phyloP scores from a whole-genome alignment of 495 filamentous ascomycete genomes.

The Thozetella sp. region DNA sequence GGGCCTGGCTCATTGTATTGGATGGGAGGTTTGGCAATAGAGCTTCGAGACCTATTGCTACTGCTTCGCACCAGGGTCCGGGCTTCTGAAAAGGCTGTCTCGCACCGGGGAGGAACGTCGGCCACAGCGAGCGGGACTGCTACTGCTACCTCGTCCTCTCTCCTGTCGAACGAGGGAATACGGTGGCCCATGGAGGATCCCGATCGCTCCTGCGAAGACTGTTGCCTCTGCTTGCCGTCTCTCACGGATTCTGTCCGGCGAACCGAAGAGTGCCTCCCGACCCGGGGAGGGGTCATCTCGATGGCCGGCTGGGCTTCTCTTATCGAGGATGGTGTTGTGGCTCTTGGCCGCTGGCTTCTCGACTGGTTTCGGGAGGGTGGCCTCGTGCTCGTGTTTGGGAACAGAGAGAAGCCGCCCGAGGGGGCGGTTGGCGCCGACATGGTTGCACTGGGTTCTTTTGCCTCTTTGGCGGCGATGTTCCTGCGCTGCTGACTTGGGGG shows the following conservation, averaged over 20 bases:
- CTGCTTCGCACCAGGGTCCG: slow-evolving; percentile 49
- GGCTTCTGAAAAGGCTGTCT: slow-evolving; percentile 52
- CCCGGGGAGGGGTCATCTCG: slow-evolving; percentile 22
- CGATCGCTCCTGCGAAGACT: slow-evolving; percentile 8
- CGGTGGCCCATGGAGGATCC: not conserved
- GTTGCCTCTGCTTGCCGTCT: slow-evolving; percentile 29
- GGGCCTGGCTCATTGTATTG: slow-evolving; percentile 24
- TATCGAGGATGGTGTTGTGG: slow-evolving; percentile 31
- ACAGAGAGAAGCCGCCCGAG: slow-evolving; percentile 51
- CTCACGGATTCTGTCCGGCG: slow-evolving; percentile 30
- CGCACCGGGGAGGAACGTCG: slow-evolving; percentile 40
- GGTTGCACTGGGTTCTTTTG: slow-evolving; percentile 2
- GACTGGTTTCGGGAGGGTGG: slow-evolving; percentile 36
- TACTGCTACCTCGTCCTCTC: slow-evolving; percentile 7
- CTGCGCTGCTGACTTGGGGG: slow-evolving; percentile 3
- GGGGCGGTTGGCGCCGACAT: slow-evolving; percentile 35
- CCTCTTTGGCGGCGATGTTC: not conserved
- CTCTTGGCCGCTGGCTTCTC: slow-evolving; percentile 26
- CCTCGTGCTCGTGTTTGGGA: slow-evolving; percentile 42
- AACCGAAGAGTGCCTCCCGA: slow-evolving; percentile 32
- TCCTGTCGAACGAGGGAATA: not conserved
- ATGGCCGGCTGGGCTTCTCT: slow-evolving; percentile 20
- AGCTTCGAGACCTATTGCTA: slow-evolving; percentile 45
- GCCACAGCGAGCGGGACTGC: slow-evolving; percentile 22
- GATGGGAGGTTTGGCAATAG: slow-evolving; percentile 47